These are phyloP conservation scores for Tetrahymena malaccensis DNA, from an alignment of 73 alveolate genomes.

Conservation along the genomic window DNA sequence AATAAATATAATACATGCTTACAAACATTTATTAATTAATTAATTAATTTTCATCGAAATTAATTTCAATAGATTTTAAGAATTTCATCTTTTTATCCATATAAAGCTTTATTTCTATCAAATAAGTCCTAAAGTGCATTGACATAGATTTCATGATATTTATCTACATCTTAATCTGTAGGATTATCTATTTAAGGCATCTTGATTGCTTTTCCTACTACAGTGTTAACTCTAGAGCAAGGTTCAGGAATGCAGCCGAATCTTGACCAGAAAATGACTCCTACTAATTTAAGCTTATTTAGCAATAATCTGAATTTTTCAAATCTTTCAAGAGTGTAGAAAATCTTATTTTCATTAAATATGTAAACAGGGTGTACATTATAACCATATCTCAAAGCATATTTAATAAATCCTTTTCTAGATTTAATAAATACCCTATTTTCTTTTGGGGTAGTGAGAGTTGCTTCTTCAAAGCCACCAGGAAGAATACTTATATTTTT, in stretches of 20 bases:
- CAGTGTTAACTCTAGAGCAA: constrained; percentile 3
- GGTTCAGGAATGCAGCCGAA: constrained; percentile 33
- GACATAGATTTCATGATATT: constrained; percentile 12
- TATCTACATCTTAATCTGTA: constrained; percentile 20
- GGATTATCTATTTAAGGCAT: constrained; percentile 26
- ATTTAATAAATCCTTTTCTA: constrained; percentile 38
- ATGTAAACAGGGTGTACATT: constrained; percentile 31
- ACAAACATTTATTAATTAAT: background rate
- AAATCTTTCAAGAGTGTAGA: constrained; percentile 10
- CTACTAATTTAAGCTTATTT: constrained; percentile 11
- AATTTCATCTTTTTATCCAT: constrained; percentile 7
- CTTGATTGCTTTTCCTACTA: constrained; percentile 21
- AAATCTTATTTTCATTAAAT: constrained; percentile 22
- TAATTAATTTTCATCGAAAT: too few relatives aligned
- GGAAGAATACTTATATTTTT: constrained; percentile 12
- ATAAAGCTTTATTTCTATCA: constrained; percentile 10
- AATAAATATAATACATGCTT: too few relatives aligned
- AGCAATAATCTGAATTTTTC: constrained; percentile 13
- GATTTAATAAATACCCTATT: constrained; percentile 15
- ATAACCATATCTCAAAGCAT: constrained; percentile 34
- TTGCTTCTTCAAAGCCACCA: constrained; percentile 45
- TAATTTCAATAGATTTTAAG: background rate
- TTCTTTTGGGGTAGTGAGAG: constrained; percentile 16
- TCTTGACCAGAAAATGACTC: constrained; percentile 35
- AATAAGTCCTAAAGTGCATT: constrained; percentile 15